Conservation (phyloP, 805 yeast species). For the Soucietia sequanensis region DNA sequence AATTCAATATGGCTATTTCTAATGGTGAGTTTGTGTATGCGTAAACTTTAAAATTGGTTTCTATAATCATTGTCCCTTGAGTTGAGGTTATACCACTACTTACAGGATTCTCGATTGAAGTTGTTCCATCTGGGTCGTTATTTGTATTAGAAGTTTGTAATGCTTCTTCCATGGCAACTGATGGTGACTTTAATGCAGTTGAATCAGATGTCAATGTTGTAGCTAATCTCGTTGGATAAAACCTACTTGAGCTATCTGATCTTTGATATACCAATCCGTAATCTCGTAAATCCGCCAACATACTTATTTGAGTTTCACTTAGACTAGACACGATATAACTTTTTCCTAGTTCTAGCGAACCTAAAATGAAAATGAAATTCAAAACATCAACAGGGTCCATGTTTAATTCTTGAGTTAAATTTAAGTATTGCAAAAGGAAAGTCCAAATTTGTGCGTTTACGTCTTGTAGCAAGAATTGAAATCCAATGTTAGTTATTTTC, state of each 20-base stretch:
- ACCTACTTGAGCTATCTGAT: slow-evolving; percentile 53
- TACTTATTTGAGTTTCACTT: slow-evolving; percentile 75
- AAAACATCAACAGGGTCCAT: slow-evolving; percentile 97
- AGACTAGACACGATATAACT: slow-evolving; percentile 72
- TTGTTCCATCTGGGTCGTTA: slow-evolving; percentile 2
- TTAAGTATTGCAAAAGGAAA: slow-evolving; percentile 77
- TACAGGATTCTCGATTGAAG: slow-evolving; percentile 8
- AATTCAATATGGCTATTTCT: slow-evolving; percentile 86
- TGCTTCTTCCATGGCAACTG: slow-evolving; percentile 73
- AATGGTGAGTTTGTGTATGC: slow-evolving; percentile 93
- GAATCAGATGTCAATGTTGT: slow-evolving; percentile 87
- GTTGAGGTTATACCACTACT: slow-evolving; percentile 17
- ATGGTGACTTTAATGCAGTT: slow-evolving; percentile 66
- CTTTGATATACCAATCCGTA: slow-evolving; percentile 82
- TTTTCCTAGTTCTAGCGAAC: slow-evolving; percentile 87
- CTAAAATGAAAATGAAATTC: slow-evolving; percentile 89
- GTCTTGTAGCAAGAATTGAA: slow-evolving; percentile 90
- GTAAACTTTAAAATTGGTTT: slow-evolving; percentile 90
- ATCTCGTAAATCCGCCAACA: slow-evolving; percentile 88
- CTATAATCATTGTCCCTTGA: slow-evolving; percentile 78
- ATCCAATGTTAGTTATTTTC: slow-evolving; percentile 85
- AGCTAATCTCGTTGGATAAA: slow-evolving; percentile 89
- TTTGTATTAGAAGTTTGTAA: slow-evolving; percentile 23
- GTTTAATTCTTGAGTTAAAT: slow-evolving; percentile 75
- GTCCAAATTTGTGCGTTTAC: slow-evolving; percentile 96